These are phyloP conservation scores for Xylaria digitata DNA, from an alignment of 2,329 filamentous ascomycete species.

Conservation along the genomic window DNA sequence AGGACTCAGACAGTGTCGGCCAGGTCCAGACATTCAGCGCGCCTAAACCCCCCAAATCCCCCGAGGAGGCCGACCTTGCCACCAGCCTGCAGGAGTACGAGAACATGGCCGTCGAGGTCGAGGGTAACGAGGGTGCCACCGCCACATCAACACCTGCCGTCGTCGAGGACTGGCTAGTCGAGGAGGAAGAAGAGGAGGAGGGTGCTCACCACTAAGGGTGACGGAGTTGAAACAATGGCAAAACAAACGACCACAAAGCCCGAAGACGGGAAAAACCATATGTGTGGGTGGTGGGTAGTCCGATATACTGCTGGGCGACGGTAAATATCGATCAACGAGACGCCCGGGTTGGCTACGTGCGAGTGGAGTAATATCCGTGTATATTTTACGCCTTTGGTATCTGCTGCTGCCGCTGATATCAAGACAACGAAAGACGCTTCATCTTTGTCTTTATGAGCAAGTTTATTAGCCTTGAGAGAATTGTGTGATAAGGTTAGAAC, in stretches of 20 bases:
- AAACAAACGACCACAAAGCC: constrained; percentile 21
- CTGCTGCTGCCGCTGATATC: constrained; percentile 34
- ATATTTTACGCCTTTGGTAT: constrained; percentile 52
- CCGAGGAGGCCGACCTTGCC: constrained; percentile 94
- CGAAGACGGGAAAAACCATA: constrained; percentile 2
- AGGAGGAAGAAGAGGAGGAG: constrained; percentile 73
- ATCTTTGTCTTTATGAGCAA: constrained; percentile 24
- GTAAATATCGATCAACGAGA: constrained; percentile 27
- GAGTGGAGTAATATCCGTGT: constrained; percentile 53
- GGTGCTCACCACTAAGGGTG: constrained; percentile 59
- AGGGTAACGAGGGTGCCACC: constrained; percentile 78
- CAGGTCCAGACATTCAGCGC: constrained; percentile 88
- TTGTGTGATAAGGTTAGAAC: constrained; percentile 8
- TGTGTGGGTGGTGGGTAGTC: background rate
- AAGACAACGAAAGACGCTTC: constrained; percentile 47
- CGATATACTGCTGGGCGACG: constrained; percentile 28
- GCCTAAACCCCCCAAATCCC: constrained; percentile 85
- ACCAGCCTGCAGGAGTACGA: constrained; percentile 95
- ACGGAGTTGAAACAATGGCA: constrained; percentile 4
- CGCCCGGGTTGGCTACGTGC: constrained; percentile 20
- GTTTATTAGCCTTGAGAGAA: constrained; percentile 10
- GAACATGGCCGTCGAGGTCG: constrained; percentile 91
- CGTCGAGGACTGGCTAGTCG: constrained; percentile 82
- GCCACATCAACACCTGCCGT: constrained; percentile 69
- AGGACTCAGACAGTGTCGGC: constrained; percentile 87